These are phyloP conservation scores for Monosporascus ibericus DNA, from an alignment of 2,329 filamentous ascomycete species.

Conservation along the genomic window DNA sequence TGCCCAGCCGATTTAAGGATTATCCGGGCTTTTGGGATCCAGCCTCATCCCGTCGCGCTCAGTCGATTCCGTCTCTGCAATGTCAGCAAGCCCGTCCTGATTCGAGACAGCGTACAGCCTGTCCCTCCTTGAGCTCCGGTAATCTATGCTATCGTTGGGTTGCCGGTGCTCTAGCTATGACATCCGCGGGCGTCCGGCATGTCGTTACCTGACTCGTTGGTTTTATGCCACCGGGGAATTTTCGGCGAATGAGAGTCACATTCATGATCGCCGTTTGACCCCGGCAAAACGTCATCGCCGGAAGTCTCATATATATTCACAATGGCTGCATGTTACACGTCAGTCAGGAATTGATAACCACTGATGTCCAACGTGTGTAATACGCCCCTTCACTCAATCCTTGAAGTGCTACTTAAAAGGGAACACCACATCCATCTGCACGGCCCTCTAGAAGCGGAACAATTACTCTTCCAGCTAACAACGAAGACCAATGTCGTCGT, in stretches of 20 bases:
- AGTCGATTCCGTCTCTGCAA: too few species aligned
- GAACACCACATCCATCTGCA: conserved; percentile 80
- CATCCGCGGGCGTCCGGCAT: neutral
- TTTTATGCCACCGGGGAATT: neutral
- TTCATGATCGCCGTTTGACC: neutral
- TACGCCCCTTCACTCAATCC: conserved; percentile 49
- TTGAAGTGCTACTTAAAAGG: conserved; percentile 66
- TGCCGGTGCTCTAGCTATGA: neutral
- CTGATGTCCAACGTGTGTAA: conserved; percentile 45
- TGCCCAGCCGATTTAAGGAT: neutral
- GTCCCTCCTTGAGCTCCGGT: too few species aligned
- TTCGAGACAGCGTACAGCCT: too few species aligned
- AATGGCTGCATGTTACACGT: too few species aligned
- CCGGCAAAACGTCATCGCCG: neutral
- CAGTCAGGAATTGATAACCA: too few species aligned
- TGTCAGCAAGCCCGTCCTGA: too few species aligned
- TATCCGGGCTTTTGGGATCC: too few species aligned
- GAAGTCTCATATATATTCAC: neutral
- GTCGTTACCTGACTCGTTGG: neutral
- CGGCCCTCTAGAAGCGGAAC: conserved; percentile 53
- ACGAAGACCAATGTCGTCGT: conserved; percentile 59
- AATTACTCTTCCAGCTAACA: conserved; percentile 64
- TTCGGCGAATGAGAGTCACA: neutral
- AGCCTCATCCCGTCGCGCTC: too few species aligned
- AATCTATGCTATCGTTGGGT: neutral